Base-by-base conservation (phyloP, 371 early-diverging fungal species). In the Lichtheimia corymbifera region DNA sequence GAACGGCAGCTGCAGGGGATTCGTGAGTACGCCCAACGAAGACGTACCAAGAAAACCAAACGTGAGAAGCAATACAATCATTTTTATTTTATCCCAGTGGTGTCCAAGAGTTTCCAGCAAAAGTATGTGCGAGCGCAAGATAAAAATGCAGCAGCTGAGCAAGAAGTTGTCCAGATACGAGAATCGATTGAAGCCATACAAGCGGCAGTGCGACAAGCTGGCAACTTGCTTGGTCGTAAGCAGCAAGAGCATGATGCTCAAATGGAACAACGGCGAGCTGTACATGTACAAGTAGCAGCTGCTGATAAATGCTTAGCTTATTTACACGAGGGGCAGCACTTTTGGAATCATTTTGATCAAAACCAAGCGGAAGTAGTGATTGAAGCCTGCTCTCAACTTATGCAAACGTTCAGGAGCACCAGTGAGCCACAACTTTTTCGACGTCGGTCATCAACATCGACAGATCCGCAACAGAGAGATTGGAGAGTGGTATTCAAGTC, bases 41-140 rank as follows among this genome's bases (percentile, higher is more conserved):
- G 67, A 4, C 67, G 70, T 0, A 69, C 68, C 3, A 75, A 71
- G 12, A 68, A 71, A 51, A 52, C 61, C 18, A 68, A 61, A n/a
- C 68, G 70, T 18, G 79, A 78, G 25, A 67, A 63, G n/a, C 65
- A 73, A 12, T 78, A 78, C 30, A 55, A 69, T 14, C 58, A 68
- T 20, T 59, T 71, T 6, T 68, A 63, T 14, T 66, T 63, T 50
- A 58, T 79, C 1, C 76, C 74, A 0, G 47, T 76, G 5, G 20
- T 79, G 5, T 59, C 62, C 6, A 59, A 55, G 9, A 71, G 73
- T 43, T 73, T 67, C 43, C 69, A 71, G 24, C 71, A 73, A 35
- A 68, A 66, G 45, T 78, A 78, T 30, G 44, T 75, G 0, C 63
- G 73, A 18, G 79, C 79, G 3, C 70, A 71, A 12, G 69, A 71